Conservation (phyloP, 352 stramenopile species). For the Globisporangium heterothallicum region DNA sequence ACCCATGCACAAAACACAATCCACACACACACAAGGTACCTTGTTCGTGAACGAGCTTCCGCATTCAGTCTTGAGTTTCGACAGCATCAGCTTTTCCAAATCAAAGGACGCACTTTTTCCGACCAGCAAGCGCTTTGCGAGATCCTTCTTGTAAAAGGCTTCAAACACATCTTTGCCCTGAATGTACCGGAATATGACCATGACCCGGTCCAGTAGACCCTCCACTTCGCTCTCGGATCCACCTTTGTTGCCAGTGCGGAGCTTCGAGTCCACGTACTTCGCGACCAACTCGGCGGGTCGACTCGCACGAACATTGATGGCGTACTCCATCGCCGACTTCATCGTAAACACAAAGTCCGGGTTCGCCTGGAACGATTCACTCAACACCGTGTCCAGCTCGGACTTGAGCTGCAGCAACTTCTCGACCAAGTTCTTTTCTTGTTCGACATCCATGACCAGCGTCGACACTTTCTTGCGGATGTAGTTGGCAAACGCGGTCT, state of each 20-base stretch:
- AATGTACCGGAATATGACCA: constrained; percentile 95
- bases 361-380: constrained; percentile 66
- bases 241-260: constrained; percentile 83
- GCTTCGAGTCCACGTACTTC: constrained; percentile 89
- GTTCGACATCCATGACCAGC: constrained; percentile 70
- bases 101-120: constrained; percentile 89
- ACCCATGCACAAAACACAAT: neutral
- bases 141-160: constrained; percentile 97
- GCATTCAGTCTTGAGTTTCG: constrained; percentile 98
- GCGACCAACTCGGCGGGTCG: constrained; percentile 87
- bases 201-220: constrained; percentile 85
- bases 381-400: constrained; percentile 75
- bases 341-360: constrained; percentile 74
- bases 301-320: constrained; percentile 84
- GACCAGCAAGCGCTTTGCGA: constrained; percentile 95
- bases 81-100: constrained; percentile 95
- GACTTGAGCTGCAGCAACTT: constrained; percentile 85
- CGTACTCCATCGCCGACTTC: constrained; percentile 87
- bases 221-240: constrained; percentile 87
- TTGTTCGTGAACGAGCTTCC: constrained; percentile 97
- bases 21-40: constrained; percentile 20
- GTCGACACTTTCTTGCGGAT: constrained; percentile 74
- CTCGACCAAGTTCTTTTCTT: constrained; percentile 89
- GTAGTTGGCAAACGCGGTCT: constrained; percentile 59
- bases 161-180: constrained; percentile 99